Base-by-base conservation (phyloP, 2,329 filamentous ascomycete genomes). In the Hyphodiscus sp. region DNA sequence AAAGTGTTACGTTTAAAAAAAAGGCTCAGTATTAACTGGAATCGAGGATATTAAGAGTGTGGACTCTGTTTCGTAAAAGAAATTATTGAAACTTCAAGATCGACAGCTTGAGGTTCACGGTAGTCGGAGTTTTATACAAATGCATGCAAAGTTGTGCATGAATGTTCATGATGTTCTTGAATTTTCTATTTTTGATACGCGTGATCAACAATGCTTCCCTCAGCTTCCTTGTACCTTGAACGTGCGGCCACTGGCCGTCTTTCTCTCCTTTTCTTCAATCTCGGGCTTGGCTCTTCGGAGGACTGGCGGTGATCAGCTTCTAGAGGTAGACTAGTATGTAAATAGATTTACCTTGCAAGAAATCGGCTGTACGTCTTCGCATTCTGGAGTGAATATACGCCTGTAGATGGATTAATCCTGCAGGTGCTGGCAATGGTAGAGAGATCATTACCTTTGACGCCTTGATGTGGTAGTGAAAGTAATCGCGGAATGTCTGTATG, bases 401-500 rank as follows among this genome's bases (percentile, higher is more conserved):
- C 82, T 85, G 60, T 7, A 47, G 4, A 49, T 42, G 29, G 45
- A 19, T 60, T 18, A 55, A 50, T n/a, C 51, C 11, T 55, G 33
- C 29, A 46, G 54, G 49, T 60, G 47, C 60, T 38, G 15, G 13
- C 42, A 13, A 53, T n/a, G 41, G 47, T 41, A 10, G 5, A 13
- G 8, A 13, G 29, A 18, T 15, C 42, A 59, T 50, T 70, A 84
- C 82, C 79, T 99, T 99, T 58, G 91, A 96, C 29, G 94, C 95
- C 76, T 99, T 99, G 75, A 99, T 99, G 73, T 99, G 94, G 72
- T 99, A 99, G 73, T 99, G 94, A 79, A 99, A 99, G 74, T 99
- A 99, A 70, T 99, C 94, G 62, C 94, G 89, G 88, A 99, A 99
- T 15, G 94, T 99, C 74, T 99, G 95, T 66, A 99, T 97, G 71